These are phyloP conservation scores for Dactylonectria estremocensis DNA, from an alignment of 2,329 filamentous ascomycete genomes.

Conservation along the genomic window DNA sequence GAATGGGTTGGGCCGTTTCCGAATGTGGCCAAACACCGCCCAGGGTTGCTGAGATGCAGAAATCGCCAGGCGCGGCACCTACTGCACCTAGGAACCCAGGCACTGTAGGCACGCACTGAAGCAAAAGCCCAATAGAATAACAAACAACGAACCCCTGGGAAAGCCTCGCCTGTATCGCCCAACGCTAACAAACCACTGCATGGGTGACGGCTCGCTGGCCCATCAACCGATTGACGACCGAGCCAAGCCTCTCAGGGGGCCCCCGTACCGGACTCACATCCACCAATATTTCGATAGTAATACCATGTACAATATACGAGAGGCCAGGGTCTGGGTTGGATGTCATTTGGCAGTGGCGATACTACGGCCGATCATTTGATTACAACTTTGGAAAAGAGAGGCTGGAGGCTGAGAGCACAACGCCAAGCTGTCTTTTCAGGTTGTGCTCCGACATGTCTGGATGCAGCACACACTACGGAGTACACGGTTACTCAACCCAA, in stretches of 20 bases:
- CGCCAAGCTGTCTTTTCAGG: not conserved
- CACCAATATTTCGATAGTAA: slow-evolving; percentile 3
- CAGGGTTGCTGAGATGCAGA: slow-evolving; percentile 19
- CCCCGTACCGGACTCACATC: not conserved
- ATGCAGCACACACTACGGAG: not conserved
- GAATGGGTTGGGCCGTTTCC: slow-evolving; percentile 5
- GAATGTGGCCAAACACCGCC: slow-evolving; percentile 10
- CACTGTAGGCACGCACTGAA: not conserved
- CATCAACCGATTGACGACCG: slow-evolving; percentile 40
- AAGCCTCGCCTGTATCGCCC: not conserved
- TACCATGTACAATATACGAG: not conserved
- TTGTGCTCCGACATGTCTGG: not conserved
- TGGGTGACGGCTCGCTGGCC: slow-evolving; percentile 28
- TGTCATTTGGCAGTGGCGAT: slow-evolving; percentile 15
- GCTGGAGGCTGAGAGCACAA: not conserved
- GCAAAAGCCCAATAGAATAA: not conserved
- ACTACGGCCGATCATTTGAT: slow-evolving; percentile 22
- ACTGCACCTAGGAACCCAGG: not conserved
- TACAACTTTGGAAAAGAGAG: not conserved
- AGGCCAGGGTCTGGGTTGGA: slow-evolving; percentile 15
- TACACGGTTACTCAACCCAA: not conserved
- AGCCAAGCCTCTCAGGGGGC: slow-evolving; percentile 1
- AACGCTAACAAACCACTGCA: slow-evolving; percentile 7
- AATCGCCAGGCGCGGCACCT: not conserved
- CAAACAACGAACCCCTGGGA: not conserved